Evolutionary conservation across 1,284 basidiomycete species (phyloP).

Genomic region (Vanrija humicola): DNA sequence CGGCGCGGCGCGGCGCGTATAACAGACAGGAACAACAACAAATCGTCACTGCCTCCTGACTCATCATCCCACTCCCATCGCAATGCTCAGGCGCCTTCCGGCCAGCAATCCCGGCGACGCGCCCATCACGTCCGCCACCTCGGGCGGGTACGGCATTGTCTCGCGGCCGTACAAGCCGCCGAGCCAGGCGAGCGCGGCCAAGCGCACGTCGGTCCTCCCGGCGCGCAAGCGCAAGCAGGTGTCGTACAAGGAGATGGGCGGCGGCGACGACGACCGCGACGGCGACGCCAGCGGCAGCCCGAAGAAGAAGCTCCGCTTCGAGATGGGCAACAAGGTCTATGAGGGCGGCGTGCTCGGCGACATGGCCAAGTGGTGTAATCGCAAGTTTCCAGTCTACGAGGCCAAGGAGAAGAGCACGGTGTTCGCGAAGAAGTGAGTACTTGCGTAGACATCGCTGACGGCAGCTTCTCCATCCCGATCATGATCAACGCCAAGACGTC

Average conservation of each 20-base stretch:
- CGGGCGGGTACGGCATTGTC: slow-evolving; percentile 43
- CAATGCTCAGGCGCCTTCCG: slow-evolving; percentile 35
- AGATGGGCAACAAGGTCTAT: slow-evolving; percentile 51
- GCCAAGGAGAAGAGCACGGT: slow-evolving; percentile 71
- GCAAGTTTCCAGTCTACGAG: slow-evolving; percentile 76
- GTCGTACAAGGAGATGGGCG: slow-evolving; percentile 65
- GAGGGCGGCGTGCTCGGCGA: slow-evolving; percentile 49
- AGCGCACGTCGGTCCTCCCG: slow-evolving; percentile 57
- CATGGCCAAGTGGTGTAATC: slow-evolving; percentile 55
- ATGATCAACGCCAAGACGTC: slow-evolving; percentile 75
- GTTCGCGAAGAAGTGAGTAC: slow-evolving; percentile 50
- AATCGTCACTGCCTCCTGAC: background rate
- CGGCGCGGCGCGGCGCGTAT: background rate
- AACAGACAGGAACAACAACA: background rate
- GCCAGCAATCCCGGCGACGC: slow-evolving; percentile 26
- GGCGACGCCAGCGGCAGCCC: slow-evolving; percentile 51
- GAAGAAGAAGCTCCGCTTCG: slow-evolving; percentile 56
- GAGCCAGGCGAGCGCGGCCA: slow-evolving; percentile 50
- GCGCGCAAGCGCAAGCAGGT: slow-evolving; percentile 75
- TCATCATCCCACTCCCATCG: background rate
- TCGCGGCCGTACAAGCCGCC: slow-evolving; percentile 75
- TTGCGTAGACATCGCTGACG: background rate
- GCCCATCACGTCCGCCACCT: slow-evolving; percentile 37
- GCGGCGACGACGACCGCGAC: slow-evolving; percentile 53
- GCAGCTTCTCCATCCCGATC: slow-evolving; percentile 76